phyloP scores from a whole-genome alignment of 1,139 yeast genomes.

The Chernovozyma sophiae-reginae region DNA sequence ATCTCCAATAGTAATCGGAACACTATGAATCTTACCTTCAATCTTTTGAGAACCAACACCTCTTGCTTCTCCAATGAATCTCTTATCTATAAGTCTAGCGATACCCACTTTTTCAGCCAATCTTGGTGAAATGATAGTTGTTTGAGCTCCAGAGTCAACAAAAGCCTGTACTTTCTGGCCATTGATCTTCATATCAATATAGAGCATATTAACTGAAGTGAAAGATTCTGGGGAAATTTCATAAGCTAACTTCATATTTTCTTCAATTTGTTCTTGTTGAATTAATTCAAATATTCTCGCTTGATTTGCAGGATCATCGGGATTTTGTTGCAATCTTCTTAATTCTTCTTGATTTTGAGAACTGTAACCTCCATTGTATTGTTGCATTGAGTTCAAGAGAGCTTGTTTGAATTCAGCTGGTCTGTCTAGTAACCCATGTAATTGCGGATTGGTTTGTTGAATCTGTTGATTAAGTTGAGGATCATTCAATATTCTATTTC shows the following conservation, averaged over 20 bases:
- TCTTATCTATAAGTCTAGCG: slow-evolving; percentile 68
- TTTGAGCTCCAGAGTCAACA: slow-evolving; percentile 95
- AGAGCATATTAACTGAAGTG: slow-evolving; percentile 78
- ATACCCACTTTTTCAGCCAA: slow-evolving; percentile 74
- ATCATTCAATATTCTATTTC: slow-evolving; percentile 44
- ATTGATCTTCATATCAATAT: slow-evolving; percentile 71
- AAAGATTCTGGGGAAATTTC: slow-evolving; percentile 91
- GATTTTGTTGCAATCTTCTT: slow-evolving; percentile 49
- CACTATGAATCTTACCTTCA: slow-evolving; percentile 83
- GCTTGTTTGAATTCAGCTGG: slow-evolving; percentile 48
- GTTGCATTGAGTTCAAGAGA: slow-evolving; percentile 29
- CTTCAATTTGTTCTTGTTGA: slow-evolving; percentile 70
- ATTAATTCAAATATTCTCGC: slow-evolving; percentile 63
- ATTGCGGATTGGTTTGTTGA: slow-evolving; percentile 33
- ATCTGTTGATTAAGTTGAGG: slow-evolving; percentile 35
- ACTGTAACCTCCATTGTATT: slow-evolving; percentile 9
- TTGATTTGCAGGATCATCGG: slow-evolving; percentile 73
- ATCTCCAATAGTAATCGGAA: slow-evolving; percentile 74
- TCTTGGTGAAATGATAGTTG: slow-evolving; percentile 73
- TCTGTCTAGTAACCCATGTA: slow-evolving; percentile 46
- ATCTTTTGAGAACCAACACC: slow-evolving; percentile 88
- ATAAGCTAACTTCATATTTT: slow-evolving; percentile 72
- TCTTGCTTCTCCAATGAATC: slow-evolving; percentile 77
- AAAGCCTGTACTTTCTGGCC: slow-evolving; percentile 83
- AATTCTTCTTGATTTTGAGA: slow-evolving; percentile 43